Evolutionary conservation across 495 filamentous ascomycete genomes (phyloP).

Genomic region (Penicillium subrubescens): DNA sequence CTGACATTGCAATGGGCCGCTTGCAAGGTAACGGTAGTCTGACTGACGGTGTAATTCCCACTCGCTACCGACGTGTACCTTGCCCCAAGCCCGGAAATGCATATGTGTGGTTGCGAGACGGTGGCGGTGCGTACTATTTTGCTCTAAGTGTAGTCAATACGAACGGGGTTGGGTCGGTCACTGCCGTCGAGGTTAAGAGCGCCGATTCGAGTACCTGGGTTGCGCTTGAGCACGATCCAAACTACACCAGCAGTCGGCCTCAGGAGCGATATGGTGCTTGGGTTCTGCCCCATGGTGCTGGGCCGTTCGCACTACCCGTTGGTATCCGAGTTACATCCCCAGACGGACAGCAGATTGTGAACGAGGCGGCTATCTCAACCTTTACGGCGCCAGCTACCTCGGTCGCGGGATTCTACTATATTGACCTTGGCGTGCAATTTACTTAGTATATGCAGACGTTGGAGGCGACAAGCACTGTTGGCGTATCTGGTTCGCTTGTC

Average conservation of each 20-base stretch:
- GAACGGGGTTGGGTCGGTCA: background rate
- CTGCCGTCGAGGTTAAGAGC: background rate
- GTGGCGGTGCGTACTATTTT: background rate
- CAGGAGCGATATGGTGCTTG: conserved; percentile 6
- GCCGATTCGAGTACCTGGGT: background rate
- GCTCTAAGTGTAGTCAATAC: background rate
- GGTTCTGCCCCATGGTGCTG: background rate
- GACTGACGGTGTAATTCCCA: background rate
- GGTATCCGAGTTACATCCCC: conserved; percentile 1
- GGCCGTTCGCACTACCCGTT: background rate
- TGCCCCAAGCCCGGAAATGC: conserved; percentile 3
- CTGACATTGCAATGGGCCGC: conserved; percentile 4
- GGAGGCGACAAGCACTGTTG: background rate
- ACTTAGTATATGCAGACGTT: background rate
- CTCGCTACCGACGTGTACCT: background rate
- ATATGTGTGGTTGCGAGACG: background rate
- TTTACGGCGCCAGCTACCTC: background rate
- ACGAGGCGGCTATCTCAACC: background rate
- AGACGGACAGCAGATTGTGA: conserved; percentile 5
- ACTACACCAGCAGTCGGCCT: conserved; percentile 5
- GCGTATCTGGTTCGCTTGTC: background rate
- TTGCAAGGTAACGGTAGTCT: conserved; percentile 3
- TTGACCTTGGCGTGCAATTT: conserved; percentile 3
- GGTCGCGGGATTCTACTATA: background rate
- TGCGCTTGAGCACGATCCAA: conserved; percentile 1